Percentiles rank a stretch among this genome's conserved stretches.
Evolutionary conservation across 176 grass and related monocot genomes (phyloP).

Genomic region (Avena insularis): DNA sequence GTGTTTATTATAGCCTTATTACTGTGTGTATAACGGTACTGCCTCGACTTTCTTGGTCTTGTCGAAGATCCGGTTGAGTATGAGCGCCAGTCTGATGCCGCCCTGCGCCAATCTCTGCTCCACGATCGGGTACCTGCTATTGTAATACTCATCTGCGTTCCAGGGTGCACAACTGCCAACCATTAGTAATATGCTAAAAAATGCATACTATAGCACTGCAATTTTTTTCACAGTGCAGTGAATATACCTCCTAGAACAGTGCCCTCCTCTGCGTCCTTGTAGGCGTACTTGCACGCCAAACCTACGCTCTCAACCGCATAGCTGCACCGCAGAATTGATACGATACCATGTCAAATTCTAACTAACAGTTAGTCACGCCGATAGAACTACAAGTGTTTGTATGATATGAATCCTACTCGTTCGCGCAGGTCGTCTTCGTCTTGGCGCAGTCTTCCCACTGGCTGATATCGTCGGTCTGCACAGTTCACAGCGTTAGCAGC

Average conservation of each 20-base stretch:
- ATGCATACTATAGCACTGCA: neutral
- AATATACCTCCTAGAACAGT: slow-evolving; percentile 55
- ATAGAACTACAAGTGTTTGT: neutral
- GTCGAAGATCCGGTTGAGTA: slow-evolving; percentile 87
- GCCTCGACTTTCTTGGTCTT: slow-evolving; percentile 36
- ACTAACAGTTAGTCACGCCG: neutral
- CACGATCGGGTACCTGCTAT: slow-evolving; percentile 73
- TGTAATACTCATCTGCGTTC: slow-evolving; percentile 88
- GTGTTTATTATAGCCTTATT: neutral
- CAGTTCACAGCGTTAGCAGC: neutral
- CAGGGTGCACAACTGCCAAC: neutral
- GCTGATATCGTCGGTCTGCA: slow-evolving; percentile 59
- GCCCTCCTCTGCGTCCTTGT: slow-evolving; percentile 84
- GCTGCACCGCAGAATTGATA: slow-evolving; percentile 33
- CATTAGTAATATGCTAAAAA: neutral
- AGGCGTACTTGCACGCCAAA: slow-evolving; percentile 80
- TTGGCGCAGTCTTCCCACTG: slow-evolving; percentile 68
- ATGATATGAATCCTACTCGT: slow-evolving; percentile 51
- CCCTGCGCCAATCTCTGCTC: slow-evolving; percentile 80
- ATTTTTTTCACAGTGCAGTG: no score
- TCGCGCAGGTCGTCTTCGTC: slow-evolving; percentile 72
- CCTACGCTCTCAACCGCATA: slow-evolving; percentile 84
- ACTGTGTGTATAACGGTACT: slow-evolving; percentile 41
- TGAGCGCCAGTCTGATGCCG: slow-evolving; percentile 71
- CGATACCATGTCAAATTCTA: neutral